phyloP scores from a whole-genome alignment of 1,139 yeast species.

The Suhomyces anneliseae region DNA sequence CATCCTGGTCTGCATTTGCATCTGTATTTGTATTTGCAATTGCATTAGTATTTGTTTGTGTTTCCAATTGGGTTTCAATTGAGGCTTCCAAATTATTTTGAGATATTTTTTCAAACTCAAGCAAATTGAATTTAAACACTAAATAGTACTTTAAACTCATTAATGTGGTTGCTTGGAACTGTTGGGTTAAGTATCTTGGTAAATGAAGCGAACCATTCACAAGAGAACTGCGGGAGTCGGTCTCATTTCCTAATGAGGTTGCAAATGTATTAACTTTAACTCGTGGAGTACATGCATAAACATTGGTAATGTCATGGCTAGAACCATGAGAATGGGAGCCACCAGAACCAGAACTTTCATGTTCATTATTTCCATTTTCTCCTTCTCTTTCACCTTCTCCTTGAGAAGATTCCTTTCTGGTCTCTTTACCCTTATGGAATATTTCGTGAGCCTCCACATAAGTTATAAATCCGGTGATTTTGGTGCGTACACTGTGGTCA shows the following conservation, averaged over 20 bases:
- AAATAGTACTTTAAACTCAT: conserved; percentile 41
- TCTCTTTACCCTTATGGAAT: conserved; percentile 21
- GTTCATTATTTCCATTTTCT: no score
- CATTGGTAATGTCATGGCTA: conserved; percentile 22
- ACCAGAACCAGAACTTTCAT: no score
- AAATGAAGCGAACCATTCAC: conserved; percentile 33
- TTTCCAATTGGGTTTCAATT: background rate
- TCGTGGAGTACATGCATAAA: conserved; percentile 40
- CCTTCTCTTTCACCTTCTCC: no score
- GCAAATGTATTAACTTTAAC: conserved; percentile 39
- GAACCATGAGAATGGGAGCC: background rate
- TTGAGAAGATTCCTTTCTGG: background rate
- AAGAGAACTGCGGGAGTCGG: conserved; percentile 9
- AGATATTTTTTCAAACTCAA: conserved; percentile 20
- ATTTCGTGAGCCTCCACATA: conserved; percentile 45
- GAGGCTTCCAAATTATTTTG: background rate
- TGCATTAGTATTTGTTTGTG: background rate
- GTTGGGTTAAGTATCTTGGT: conserved; percentile 35
- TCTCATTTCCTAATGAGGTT: conserved; percentile 21
- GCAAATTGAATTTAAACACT: conserved; percentile 40
- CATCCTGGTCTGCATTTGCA: no score
- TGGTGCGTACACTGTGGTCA: conserved; percentile 17
- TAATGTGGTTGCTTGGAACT: conserved; percentile 38
- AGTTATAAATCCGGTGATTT: conserved; percentile 35
- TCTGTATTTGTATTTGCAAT: background rate